Evolutionary conservation across 108 stramenopile species (phyloP), one percentile per base, ranked within the genome.

Genomic region (Pinguiococcus pyrenoidosus): DNA sequence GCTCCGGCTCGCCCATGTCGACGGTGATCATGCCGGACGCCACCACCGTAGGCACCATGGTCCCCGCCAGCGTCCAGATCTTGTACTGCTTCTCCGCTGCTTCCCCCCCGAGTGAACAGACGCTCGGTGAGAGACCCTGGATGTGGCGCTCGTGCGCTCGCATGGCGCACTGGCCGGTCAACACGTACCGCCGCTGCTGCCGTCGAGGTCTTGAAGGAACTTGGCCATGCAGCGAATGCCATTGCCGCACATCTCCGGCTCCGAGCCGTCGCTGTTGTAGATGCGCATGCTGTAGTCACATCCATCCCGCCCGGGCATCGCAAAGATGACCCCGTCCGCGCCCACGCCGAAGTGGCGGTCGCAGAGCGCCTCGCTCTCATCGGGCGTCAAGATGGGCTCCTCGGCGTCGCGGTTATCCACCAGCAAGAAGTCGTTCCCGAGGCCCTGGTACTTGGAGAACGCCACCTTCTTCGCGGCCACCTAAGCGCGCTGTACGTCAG

Each of bases 231-330:
- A 91, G 32, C 94, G 81, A 54, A 96, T 96, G 6, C 94, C 94
- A 66, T 96, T 96, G 14, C 94, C 94, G 61, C 94, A 96, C 94
- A 96, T 96, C 68, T 96, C 90, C 21, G 94, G 91, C 71, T 92
- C 87, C 23, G 68, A 75, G 42, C 85, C 85, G 63, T 88, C 87
- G 29, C 76, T 76, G 58, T 96, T 96, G 81, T 90, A 91, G 44
- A 96, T 96, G 46, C 87, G 55, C 94, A 96, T 96, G 24, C 77
- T 62, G 60, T 88, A 89, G 55, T 96, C 91, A 56, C 71, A 83
- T 4, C 83, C 83, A 23, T 70, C 73, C 32, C 64, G 59, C 37
- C 65, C 78, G 39, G 82, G 76, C 37, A 95, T 57, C 1, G 87
- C 94, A 54, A 96, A 96, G 64, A 96, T 96, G 44, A 96, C 89